Base-by-base conservation (phyloP, 352 stramenopile genomes). In the Aphanomyces stellatus region DNA sequence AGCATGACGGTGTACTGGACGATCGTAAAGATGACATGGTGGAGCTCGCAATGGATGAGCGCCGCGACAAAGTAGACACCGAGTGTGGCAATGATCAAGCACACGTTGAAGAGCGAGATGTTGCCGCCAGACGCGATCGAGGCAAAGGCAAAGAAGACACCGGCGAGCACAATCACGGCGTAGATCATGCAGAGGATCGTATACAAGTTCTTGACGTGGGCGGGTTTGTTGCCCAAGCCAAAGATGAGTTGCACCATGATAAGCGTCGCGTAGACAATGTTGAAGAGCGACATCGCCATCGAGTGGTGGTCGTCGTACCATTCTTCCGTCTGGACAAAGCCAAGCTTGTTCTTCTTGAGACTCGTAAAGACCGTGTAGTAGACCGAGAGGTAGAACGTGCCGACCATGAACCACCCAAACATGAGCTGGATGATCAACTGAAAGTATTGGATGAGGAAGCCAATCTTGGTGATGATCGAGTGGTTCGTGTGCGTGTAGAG, bases 131-230 rank as follows among this genome's bases (percentile, higher is more conserved):
- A 66, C 59, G 56, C 40, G 27, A 64, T 24, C 35, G 56, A 64
- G 25, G 25, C 40, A 17, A 64, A 19, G 19, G 56, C 7, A 34
- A 68, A 68, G 51, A 68, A 68, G n/a, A 68, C 34, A 22, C n/a
- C 65, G 17, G 34, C 34, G 11, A 62, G 3, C 7, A 68, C 51
- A 15, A 68, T 11, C 10, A 68, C 4, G 4, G 41, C 61, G 28
- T 68, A 68, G 10, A 62, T 22, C 3, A 34, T 8, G 17, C 42
- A 61, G 43, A 92, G 80, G 27, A 64, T 37, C 55, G 90, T 91
- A 71, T 91, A 93, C 42, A 80, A 90, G 59, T 91, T 76, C 71
- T 90, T 88, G 79, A 93, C 90, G 70, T 93, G 86, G 76, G 93
- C 89, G 17, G 85, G 85, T 53, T 88, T 91, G 79, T 95, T 95